Conservation (phyloP, 1,284 basidiomycete species). For the Fomitopsis pinicola region DNA sequence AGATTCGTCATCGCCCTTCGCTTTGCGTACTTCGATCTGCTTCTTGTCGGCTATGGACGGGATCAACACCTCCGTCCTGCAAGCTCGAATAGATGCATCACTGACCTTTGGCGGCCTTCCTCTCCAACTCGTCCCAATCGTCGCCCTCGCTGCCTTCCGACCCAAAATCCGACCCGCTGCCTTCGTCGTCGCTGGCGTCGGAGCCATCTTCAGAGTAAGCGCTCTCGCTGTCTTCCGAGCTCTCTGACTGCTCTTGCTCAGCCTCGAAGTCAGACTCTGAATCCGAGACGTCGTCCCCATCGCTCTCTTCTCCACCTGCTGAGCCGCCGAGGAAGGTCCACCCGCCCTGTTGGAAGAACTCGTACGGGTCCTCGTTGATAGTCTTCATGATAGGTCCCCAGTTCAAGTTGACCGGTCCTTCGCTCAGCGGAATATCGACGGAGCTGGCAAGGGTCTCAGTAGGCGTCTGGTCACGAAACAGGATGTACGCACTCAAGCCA, state of each 20-base stretch:
- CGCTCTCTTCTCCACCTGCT: slow-evolving; percentile 70
- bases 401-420: slow-evolving; percentile 96
- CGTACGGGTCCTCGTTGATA: slow-evolving; percentile 92
- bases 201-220: slow-evolving; percentile 46
- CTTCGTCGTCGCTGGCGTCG: slow-evolving; percentile 66
- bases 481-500: slow-evolving; percentile 87
- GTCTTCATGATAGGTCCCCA: slow-evolving; percentile 99
- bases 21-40: slow-evolving; percentile 41
- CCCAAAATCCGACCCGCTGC: slow-evolving; percentile 61
- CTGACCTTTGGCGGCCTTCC: slow-evolving; percentile 82
- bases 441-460: slow-evolving; percentile 49
- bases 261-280: slow-evolving; percentile 82
- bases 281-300: slow-evolving; percentile 62
- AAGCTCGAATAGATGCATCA: slow-evolving; percentile 6
- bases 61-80: neutral
- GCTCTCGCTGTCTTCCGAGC: slow-evolving; percentile 48
- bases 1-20: slow-evolving; percentile 45
- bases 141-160: slow-evolving; percentile 79
- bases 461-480: neutral
- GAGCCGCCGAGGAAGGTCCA: slow-evolving; percentile 88
- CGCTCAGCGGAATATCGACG: slow-evolving; percentile 94
- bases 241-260: slow-evolving; percentile 48
- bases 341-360: slow-evolving; percentile 95
- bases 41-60: slow-evolving; percentile 59
- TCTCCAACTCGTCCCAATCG: slow-evolving; percentile 94